Evolutionary conservation across 139 green algal genomes (phyloP), one percentile per base, ranked within the genome.

Genomic region (Chlorokybus atmophyticus): DNA sequence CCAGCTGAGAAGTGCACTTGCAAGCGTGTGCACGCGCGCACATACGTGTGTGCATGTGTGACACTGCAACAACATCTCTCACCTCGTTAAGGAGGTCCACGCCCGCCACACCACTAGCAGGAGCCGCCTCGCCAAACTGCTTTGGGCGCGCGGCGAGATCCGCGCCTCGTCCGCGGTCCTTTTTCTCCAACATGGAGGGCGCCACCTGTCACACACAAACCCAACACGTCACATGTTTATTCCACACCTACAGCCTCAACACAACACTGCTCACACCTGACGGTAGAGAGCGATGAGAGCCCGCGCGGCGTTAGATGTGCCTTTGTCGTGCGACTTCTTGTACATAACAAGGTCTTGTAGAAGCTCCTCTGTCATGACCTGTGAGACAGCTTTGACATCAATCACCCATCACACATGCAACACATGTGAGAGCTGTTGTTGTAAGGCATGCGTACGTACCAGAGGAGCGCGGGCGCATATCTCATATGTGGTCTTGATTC

Each of bases 401-500:
- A 44, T 44, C 35, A 53, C 24, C 44, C 7, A 14, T 8, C 19
- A 7, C 44, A 25, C 24, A 26, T 30, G 44, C 7, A 26, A 6
- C 21, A 24, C 19, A 21, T 30, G 21, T 30, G 6, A 53, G n/a
- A n/a, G n/a, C n/a, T n/a, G n/a, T n/a, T n/a, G n/a, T n/a, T n/a
- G n/a, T n/a, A n/a, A n/a, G n/a, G n/a, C n/a, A n/a, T n/a, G n/a
- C 19, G 6, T 8, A 59, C 40, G 17, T 8, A 66, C 55, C 55
- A 66, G 74, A 1, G 87, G 87, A 41, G 68, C 74, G 47, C 89
- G 71, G 24, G 77, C 51, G 62, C 87, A 93, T 38, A 97, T 74
- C 80, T 94, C 88, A 0, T 85, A 65, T 50, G 94, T 86, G 4
- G 87, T 82, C 64, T 93, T 94, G 2, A 97, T 64, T 8, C 89